A percentile compares a stretch with the other conserved stretches of the same genome.
Conservation (phyloP, 805 yeast species). For the Huiozyma sinensis region DNA sequence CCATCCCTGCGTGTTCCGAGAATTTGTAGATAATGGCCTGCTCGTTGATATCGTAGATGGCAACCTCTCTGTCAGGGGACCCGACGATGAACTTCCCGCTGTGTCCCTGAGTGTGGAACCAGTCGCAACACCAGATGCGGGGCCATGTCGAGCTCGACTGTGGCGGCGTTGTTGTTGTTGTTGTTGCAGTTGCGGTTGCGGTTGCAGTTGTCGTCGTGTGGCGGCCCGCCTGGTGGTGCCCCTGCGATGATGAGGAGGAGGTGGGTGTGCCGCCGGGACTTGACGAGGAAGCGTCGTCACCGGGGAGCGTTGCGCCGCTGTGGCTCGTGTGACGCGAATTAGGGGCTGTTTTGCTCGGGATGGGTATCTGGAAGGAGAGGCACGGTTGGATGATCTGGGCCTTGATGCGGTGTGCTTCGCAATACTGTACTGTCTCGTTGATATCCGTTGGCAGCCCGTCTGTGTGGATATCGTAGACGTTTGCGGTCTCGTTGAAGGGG, state of each 20-base stretch:
- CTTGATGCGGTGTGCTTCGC: neutral
- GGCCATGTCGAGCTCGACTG: conserved; percentile 9
- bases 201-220: neutral
- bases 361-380: conserved; percentile 14
- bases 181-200: neutral
- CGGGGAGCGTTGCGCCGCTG: neutral
- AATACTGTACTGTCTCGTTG: neutral
- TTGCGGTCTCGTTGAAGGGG: conserved; percentile 58
- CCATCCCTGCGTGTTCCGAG: neutral
- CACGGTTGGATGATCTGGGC: conserved; percentile 25
- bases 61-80: conserved; percentile 61
- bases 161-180: conserved; percentile 1
- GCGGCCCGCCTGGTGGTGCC: neutral
- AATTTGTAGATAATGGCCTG: conserved; percentile 12
- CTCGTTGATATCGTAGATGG: conserved; percentile 33
- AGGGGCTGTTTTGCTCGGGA: neutral
- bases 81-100: conserved; percentile 50
- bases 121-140: conserved; percentile 52
- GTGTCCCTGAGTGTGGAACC: conserved; percentile 43
- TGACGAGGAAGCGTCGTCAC: neutral
- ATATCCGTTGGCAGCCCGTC: conserved; percentile 14
- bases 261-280: neutral
- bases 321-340: no score
- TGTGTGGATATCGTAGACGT: conserved; percentile 55
- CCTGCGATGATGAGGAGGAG: neutral